Conservation (phyloP, 2,329 filamentous ascomycete species). For the Cyclaneusma minus region DNA sequence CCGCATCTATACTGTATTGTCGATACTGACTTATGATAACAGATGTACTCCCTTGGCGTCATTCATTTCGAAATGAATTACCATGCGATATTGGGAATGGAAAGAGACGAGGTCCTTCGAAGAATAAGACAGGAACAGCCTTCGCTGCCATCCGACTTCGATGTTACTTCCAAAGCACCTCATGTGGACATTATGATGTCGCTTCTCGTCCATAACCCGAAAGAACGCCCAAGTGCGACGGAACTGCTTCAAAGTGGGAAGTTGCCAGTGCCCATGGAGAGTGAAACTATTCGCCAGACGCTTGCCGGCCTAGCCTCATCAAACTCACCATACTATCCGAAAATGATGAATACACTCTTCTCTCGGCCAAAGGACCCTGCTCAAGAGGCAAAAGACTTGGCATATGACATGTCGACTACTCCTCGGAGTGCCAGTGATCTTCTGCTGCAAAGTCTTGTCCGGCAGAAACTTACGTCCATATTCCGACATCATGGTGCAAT, state of each 20-base stretch:
- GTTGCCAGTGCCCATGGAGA: conserved; percentile 81
- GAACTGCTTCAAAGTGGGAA: conserved; percentile 77
- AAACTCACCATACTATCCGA: conserved; percentile 74
- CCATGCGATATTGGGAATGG: conserved; percentile 43
- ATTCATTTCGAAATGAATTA: conserved; percentile 99
- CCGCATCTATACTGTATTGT: conserved; percentile 7
- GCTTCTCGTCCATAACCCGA: conserved; percentile 68
- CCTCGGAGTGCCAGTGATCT: conserved; percentile 40
- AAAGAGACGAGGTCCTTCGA: conserved; percentile 48
- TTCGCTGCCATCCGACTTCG: conserved; percentile 58
- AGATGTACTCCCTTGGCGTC: conserved; percentile 93
- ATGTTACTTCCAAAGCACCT: conserved; percentile 46
- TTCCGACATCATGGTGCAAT: conserved; percentile 85
- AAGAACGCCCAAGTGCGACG: conserved; percentile 64
- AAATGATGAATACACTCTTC: conserved; percentile 79
- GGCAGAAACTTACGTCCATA: conserved; percentile 57
- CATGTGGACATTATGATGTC: conserved; percentile 68
- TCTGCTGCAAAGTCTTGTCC: conserved; percentile 57
- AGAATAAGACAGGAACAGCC: conserved; percentile 53
- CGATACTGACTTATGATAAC: conserved; percentile 7
- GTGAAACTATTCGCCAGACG: conserved; percentile 74
- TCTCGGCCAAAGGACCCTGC: conserved; percentile 38
- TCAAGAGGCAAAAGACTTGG: conserved; percentile 66
- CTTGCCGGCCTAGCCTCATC: conserved; percentile 70
- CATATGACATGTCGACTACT: conserved; percentile 54